These are phyloP conservation scores for Magnusiomyces suaveolens DNA, from an alignment of 1,139 yeast species.

Conservation along the genomic window DNA sequence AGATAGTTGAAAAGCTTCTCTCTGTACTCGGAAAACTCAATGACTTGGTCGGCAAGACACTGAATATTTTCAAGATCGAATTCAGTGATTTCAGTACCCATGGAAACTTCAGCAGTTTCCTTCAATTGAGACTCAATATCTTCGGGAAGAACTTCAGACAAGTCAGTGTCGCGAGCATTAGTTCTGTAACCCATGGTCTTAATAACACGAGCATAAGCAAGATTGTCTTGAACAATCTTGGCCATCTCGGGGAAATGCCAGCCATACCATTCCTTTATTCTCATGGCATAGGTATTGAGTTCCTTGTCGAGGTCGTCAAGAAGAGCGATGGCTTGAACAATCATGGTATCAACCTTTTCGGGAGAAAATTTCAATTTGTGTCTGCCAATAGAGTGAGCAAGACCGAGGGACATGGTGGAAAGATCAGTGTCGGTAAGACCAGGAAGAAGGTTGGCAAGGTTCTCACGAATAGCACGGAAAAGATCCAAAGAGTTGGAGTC, in stretches of 20 bases:
- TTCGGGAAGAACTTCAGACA: conserved; percentile 86
- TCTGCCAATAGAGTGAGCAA: conserved; percentile 97
- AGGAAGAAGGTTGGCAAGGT: conserved; percentile 86
- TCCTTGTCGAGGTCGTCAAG: conserved; percentile 96
- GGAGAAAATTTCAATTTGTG: conserved; percentile 98
- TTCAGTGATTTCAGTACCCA: conserved; percentile 96
- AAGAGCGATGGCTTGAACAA: conserved; percentile 95
- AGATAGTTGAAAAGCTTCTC: conserved; percentile 83
- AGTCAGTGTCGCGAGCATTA: conserved; percentile 76
- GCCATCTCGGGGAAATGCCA: conserved; percentile 99
- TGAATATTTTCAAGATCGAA: conserved; percentile 76
- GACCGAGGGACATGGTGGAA: conserved; percentile 93
- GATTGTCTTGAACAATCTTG: conserved; percentile 90
- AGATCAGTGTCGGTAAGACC: conserved; percentile 80
- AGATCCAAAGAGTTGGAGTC: conserved; percentile 93
- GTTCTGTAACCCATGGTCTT: conserved; percentile 81
- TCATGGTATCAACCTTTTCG: conserved; percentile 96
- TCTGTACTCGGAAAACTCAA: conserved; percentile 89
- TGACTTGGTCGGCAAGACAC: conserved; percentile 88
- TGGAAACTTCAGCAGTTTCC: conserved; percentile 93
- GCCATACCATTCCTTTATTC: conserved; percentile 98
- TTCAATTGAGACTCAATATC: conserved; percentile 88
- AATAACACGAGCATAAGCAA: conserved; percentile 63
- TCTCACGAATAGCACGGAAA: conserved; percentile 90
- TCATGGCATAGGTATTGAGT: conserved; percentile 94